These are phyloP conservation scores for Teunomyces panamensis DNA, from an alignment of 805 yeast genomes.

Conservation along the genomic window DNA sequence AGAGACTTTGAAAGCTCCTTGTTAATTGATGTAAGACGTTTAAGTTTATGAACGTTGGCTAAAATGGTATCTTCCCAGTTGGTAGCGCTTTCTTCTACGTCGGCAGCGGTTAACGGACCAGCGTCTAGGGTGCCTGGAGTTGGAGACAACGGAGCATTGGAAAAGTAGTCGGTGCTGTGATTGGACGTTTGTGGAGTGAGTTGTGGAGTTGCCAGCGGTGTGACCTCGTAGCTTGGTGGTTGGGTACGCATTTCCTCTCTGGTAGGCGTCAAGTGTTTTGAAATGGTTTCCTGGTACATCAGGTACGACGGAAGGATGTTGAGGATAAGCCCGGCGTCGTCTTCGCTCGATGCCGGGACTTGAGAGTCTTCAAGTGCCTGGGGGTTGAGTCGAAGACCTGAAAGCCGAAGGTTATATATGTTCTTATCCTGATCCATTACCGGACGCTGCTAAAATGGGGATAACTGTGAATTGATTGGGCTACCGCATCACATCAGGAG, in stretches of 20 bases:
- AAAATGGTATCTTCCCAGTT: slow-evolving; percentile 34
- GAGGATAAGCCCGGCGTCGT: slow-evolving; percentile 25
- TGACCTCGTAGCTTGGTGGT: slow-evolving; percentile 35
- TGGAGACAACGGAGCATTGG: slow-evolving; percentile 15
- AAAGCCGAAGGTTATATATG: slow-evolving; percentile 17
- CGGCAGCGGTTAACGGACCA: slow-evolving; percentile 5
- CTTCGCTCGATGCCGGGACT: slow-evolving; percentile 5
- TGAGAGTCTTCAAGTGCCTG: slow-evolving; percentile 1
- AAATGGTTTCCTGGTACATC: slow-evolving; percentile 38
- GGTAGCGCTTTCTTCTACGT: slow-evolving; percentile 15
- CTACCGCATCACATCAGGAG: not conserved
- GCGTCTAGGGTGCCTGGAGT: slow-evolving; percentile 7
- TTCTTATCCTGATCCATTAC: slow-evolving; percentile 10
- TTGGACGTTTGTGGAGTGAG: slow-evolving; percentile 4
- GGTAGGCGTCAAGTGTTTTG: slow-evolving; percentile 33
- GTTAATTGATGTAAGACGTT: slow-evolving; percentile 27
- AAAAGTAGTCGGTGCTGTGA: slow-evolving; percentile 17
- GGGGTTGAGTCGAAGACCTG: slow-evolving; percentile 9
- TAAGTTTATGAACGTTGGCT: slow-evolving; percentile 34
- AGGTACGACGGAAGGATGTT: slow-evolving; percentile 40
- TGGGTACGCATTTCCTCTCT: slow-evolving; percentile 22
- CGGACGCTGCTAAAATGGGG: not conserved
- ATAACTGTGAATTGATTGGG: not conserved
- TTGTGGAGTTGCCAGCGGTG: slow-evolving; percentile 17
- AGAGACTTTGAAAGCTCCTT: slow-evolving; percentile 24